These are phyloP conservation scores for Neurospora sp. DNA, from an alignment of 495 filamentous ascomycete genomes.

Conservation along the genomic window DNA sequence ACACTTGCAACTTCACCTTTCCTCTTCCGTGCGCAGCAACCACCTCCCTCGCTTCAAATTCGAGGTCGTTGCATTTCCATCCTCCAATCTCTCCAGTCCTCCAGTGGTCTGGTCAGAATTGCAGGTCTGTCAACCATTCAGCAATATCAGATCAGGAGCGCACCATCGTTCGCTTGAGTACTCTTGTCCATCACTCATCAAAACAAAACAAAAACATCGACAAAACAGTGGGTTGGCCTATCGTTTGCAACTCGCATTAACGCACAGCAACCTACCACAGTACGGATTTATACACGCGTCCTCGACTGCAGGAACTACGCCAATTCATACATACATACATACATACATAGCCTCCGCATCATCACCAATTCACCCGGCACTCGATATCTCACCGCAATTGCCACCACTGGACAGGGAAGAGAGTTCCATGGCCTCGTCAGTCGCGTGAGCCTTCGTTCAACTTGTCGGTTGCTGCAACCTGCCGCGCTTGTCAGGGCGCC, in stretches of 20 bases:
- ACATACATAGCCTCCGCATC: background rate
- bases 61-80: background rate
- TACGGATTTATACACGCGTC: background rate
- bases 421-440: background rate
- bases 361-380: background rate
- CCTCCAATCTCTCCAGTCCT: background rate
- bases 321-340: background rate
- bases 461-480: background rate
- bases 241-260: background rate
- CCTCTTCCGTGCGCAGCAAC: background rate
- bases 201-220: background rate
- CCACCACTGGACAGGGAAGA: background rate
- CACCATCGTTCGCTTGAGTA: background rate
- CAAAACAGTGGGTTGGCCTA: background rate
- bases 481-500: background rate
- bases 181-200: background rate
- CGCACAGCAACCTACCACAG: background rate
- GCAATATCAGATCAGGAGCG: background rate
- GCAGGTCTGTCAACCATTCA: background rate
- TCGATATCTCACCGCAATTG: slow-evolving; percentile 4
- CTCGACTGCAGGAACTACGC: background rate
- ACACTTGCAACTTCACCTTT: background rate
- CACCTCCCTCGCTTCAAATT: background rate
- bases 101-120: background rate
- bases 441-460: background rate